Evolutionary conservation across 495 filamentous ascomycete species (phyloP).

Genomic region (Neurospora cerealis): DNA sequence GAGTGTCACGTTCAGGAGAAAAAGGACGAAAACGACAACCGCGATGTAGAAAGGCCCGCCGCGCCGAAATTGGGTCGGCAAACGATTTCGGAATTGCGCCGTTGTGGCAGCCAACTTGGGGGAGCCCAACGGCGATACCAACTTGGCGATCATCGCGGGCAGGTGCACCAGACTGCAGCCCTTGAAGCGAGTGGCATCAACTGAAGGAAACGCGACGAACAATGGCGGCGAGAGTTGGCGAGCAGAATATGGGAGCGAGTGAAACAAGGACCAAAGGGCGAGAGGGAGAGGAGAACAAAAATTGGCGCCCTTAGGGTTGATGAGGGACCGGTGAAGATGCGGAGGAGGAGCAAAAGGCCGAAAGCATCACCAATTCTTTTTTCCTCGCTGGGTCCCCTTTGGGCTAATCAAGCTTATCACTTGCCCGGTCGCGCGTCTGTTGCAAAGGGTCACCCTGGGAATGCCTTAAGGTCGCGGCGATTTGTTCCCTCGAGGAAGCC

Average conservation of each 20-base stretch:
- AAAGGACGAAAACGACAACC: conserved; percentile 26
- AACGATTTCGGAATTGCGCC: conserved; percentile 27
- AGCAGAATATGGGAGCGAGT: not conserved
- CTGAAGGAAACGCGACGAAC: conserved; percentile 3
- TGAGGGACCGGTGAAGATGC: not conserved
- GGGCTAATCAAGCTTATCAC: not conserved
- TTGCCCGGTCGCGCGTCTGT: not conserved
- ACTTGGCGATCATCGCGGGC: conserved; percentile 27
- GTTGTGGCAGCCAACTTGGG: conserved; percentile 26
- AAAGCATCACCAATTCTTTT: not conserved
- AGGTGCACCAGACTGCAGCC: conserved; percentile 1
- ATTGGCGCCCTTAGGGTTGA: not conserved
- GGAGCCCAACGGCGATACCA: conserved; percentile 26
- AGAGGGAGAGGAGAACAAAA: not conserved
- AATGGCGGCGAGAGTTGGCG: not conserved
- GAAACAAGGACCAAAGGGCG: not conserved
- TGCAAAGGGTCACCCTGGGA: not conserved
- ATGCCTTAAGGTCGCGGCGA: not conserved
- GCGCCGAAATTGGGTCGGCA: conserved; percentile 27
- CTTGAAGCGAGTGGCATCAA: conserved; percentile 11
- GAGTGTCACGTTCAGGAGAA: conserved; percentile 34
- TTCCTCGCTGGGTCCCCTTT: not conserved
- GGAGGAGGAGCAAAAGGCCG: not conserved
- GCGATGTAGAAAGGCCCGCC: conserved; percentile 23
- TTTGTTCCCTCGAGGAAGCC: not conserved